Conservation (phyloP, 179 eudicot species). For the Drosera spatulata region DNA sequence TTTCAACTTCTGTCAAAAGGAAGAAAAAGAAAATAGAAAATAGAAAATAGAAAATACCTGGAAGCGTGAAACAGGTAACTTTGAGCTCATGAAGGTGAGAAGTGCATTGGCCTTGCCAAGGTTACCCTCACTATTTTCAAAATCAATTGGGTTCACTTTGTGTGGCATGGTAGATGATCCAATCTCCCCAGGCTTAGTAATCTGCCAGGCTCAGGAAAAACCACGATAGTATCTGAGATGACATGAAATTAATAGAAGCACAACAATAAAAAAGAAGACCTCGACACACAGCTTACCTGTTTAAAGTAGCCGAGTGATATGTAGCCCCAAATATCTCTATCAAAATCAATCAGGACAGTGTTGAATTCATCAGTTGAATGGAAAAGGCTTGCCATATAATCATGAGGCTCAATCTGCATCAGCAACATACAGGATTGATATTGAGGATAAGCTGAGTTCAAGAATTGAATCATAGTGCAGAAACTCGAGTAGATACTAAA, state of each 20-base stretch:
- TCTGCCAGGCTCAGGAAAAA: slow-evolving; percentile 25
- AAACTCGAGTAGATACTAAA: neutral
- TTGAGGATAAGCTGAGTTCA: neutral
- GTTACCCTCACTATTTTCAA: slow-evolving; percentile 98
- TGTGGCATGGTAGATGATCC: slow-evolving; percentile 99
- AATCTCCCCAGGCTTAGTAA: slow-evolving; percentile 85
- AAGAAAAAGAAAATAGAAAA: neutral
- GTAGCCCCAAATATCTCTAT: slow-evolving; percentile 89
- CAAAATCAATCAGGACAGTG: slow-evolving; percentile 76
- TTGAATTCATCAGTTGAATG: slow-evolving; percentile 65
- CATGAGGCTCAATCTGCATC: slow-evolving; percentile 94
- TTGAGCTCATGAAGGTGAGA: slow-evolving; percentile 60
- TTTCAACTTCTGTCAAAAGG: too few relatives aligned
- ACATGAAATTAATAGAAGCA: neutral
- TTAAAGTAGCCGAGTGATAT: slow-evolving; percentile 85
- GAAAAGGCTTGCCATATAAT: slow-evolving; percentile 91
- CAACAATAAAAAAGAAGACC: neutral
- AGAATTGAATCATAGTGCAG: neutral
- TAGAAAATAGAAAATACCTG: slow-evolving; percentile 38
- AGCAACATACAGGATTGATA: neutral
- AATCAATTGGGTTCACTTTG: slow-evolving; percentile 96
- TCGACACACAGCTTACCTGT: slow-evolving; percentile 41
- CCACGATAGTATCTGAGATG: neutral
- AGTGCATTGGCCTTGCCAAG: slow-evolving; percentile 82
- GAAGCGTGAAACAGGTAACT: slow-evolving; percentile 92